Conservation (phyloP, 2,329 filamentous ascomycete species). For the Phialophora verrucosa region DNA sequence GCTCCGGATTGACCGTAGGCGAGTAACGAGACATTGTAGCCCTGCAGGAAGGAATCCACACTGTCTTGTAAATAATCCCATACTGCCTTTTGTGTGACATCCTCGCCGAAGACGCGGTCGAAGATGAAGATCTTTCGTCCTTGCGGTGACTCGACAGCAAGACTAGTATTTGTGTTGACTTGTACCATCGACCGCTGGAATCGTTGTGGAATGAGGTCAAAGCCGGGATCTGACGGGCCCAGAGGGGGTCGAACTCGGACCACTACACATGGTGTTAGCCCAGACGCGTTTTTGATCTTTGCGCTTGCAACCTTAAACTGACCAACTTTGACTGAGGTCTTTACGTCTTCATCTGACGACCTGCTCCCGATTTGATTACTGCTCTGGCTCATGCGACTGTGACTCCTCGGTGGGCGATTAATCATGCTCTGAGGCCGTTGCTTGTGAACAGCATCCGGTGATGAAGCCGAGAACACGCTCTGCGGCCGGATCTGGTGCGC, state of each 20-base stretch:
- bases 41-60: slow-evolving; percentile 86
- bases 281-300: not conserved
- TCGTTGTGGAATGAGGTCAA: slow-evolving; percentile 90
- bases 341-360: slow-evolving; percentile 85
- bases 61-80: slow-evolving; percentile 95
- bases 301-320: slow-evolving; percentile 49
- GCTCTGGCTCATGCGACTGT: slow-evolving; percentile 78
- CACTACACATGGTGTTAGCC: slow-evolving; percentile 58
- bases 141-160: slow-evolving; percentile 88
- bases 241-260: slow-evolving; percentile 91
- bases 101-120: slow-evolving; percentile 87
- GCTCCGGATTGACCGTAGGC: slow-evolving; percentile 98
- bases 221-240: slow-evolving; percentile 83
- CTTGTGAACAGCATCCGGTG: slow-evolving; percentile 37
- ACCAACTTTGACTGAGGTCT: slow-evolving; percentile 96
- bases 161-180: slow-evolving; percentile 80
- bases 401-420: slow-evolving; percentile 75
- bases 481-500: slow-evolving; percentile 34
- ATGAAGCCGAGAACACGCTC: slow-evolving; percentile 37
- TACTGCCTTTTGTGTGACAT: slow-evolving; percentile 82
- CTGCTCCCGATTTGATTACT: slow-evolving; percentile 76
- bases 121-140: slow-evolving; percentile 96
- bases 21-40: slow-evolving; percentile 97
- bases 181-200: slow-evolving; percentile 94
- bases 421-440: slow-evolving; percentile 81